phyloP scores from a whole-genome alignment of 768 basidiomycete species.

The Boletus speciosus region DNA sequence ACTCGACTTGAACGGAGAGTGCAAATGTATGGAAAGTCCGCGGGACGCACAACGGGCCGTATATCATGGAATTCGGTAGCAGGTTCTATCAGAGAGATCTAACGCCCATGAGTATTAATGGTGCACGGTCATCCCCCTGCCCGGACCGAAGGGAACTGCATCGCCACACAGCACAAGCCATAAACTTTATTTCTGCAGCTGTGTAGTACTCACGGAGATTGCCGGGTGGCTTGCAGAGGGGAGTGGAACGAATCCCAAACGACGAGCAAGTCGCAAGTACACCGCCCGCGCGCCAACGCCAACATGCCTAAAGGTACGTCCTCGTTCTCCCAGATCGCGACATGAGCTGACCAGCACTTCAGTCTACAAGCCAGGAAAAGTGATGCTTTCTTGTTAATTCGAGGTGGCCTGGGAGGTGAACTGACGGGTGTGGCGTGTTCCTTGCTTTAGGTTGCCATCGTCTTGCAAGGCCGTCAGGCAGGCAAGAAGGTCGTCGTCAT shows the following conservation, averaged over 20 bases:
- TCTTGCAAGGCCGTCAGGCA: slow-evolving; percentile 98
- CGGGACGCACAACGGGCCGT: neutral
- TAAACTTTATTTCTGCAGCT: slow-evolving; percentile 20
- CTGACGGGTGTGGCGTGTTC: neutral
- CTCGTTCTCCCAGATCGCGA: neutral
- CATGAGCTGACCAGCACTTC: slow-evolving; percentile 14
- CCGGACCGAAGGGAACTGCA: neutral
- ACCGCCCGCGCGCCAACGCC: slow-evolving; percentile 32
- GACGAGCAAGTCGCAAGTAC: slow-evolving; percentile 23
- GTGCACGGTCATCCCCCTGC: too few relatives aligned
- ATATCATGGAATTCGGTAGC: neutral
- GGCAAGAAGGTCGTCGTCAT: slow-evolving; percentile 99
- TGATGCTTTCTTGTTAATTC: slow-evolving; percentile 28
- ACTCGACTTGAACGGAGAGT: too few relatives aligned
- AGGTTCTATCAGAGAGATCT: neutral
- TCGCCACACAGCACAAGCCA: neutral
- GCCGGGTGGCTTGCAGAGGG: slow-evolving; percentile 34
- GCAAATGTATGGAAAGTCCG: neutral
- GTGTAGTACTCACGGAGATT: slow-evolving; percentile 27
- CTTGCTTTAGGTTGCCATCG: slow-evolving; percentile 76
- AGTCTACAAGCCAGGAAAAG: slow-evolving; percentile 98
- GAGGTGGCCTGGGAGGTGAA: neutral
- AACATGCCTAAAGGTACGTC: slow-evolving; percentile 42
- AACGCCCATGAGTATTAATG: too few relatives aligned
- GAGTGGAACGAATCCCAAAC: slow-evolving; percentile 1